Evolutionary conservation across 306 rosid genomes (phyloP).

Genomic region (Rubus parviflorus): DNA sequence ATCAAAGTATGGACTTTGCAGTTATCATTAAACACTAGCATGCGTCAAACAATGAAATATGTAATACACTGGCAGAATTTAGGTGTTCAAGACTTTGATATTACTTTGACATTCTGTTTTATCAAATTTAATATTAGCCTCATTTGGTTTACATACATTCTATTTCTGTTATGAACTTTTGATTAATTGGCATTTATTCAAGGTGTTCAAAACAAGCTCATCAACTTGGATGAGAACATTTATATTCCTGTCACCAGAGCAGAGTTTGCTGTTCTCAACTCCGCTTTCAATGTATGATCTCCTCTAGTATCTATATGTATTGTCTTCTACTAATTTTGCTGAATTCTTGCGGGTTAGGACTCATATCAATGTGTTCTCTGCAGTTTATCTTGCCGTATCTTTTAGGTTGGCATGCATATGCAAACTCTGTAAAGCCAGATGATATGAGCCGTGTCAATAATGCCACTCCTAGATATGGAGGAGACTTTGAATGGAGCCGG

Average conservation of each 20-base stretch:
- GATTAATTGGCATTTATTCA: conserved; percentile 25
- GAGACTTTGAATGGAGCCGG: conserved; percentile 85
- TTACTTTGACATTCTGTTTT: neutral
- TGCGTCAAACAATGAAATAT: neutral
- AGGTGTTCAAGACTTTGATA: neutral
- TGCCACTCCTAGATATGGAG: conserved; percentile 61
- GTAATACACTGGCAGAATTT: neutral
- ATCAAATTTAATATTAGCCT: conserved; percentile 1
- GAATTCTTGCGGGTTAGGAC: conserved; percentile 6
- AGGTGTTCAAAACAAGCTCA: conserved; percentile 87
- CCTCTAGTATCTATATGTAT: neutral
- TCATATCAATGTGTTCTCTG: conserved; percentile 23
- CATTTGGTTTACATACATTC: neutral
- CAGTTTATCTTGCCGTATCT: conserved; percentile 83
- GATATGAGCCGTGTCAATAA: conserved; percentile 41
- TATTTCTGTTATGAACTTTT: conserved; percentile 18
- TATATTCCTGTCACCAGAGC: conserved; percentile 78
- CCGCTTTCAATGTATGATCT: conserved; percentile 74
- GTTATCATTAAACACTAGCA: neutral
- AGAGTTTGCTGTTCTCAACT: conserved; percentile 68
- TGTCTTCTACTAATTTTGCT: neutral
- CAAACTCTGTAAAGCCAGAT: conserved; percentile 64
- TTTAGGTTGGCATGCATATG: conserved; percentile 85
- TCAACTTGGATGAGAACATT: conserved; percentile 69
- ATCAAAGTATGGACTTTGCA: neutral